Conservation (phyloP, 495 filamentous ascomycete genomes). For the Aspergillus wentii region DNA sequence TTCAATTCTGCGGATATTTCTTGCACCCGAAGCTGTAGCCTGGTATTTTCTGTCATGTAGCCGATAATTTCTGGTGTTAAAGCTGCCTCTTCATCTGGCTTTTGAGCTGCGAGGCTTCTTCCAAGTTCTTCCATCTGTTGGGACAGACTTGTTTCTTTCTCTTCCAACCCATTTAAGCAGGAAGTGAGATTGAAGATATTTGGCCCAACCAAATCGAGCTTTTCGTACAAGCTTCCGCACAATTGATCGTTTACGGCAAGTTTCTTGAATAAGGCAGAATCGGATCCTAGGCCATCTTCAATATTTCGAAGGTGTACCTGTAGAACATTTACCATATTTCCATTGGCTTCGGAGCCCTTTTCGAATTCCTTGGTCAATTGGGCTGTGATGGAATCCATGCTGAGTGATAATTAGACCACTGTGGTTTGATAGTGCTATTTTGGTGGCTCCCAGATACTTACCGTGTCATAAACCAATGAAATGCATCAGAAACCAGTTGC, state of each 20-base stretch:
- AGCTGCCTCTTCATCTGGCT: slow-evolving; percentile 8
- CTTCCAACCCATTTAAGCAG: slow-evolving; percentile 11
- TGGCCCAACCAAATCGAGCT: slow-evolving; percentile 14
- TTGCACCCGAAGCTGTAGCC: slow-evolving; percentile 22
- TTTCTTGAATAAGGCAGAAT: slow-evolving; percentile 19
- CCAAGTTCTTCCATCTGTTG: slow-evolving; percentile 16
- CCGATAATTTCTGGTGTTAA: slow-evolving; percentile 9
- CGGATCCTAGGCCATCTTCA: slow-evolving; percentile 11
- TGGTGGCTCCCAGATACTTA: slow-evolving; percentile 10
- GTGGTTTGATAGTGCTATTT: not conserved
- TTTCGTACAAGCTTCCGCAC: slow-evolving; percentile 11
- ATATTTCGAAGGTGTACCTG: slow-evolving; percentile 17
- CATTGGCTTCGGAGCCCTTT: slow-evolving; percentile 11
- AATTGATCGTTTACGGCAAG: slow-evolving; percentile 13
- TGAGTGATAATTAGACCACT: not conserved
- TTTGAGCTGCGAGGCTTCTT: slow-evolving; percentile 18
- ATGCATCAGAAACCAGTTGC: slow-evolving; percentile 12
- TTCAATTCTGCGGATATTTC: slow-evolving; percentile 10
- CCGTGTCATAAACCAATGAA: slow-evolving; percentile 15
- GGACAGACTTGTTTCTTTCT: slow-evolving; percentile 14
- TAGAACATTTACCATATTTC: slow-evolving; percentile 7
- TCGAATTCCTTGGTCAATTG: slow-evolving; percentile 13
- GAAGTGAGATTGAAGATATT: slow-evolving; percentile 11
- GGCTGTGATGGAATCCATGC: slow-evolving; percentile 14
- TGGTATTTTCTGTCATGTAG: slow-evolving; percentile 17